Conservation (phyloP, 257 asterid species). For the Mitragyna speciosa region DNA sequence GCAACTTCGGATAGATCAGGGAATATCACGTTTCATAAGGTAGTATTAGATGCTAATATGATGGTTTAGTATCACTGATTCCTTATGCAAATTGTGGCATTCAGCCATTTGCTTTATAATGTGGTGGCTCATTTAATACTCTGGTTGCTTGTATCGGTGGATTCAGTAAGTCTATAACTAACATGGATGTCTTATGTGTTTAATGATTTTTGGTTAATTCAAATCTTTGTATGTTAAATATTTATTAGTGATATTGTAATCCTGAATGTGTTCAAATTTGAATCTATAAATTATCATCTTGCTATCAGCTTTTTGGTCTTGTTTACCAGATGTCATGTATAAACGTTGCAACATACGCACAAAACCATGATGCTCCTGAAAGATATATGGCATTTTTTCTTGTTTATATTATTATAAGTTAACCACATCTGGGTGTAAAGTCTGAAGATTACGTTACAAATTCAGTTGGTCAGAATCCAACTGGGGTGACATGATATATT, state of each 20-base stretch:
- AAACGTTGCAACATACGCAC: background rate
- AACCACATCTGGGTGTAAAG: background rate
- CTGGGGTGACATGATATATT: background rate
- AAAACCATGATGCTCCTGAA: background rate
- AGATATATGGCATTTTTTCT: background rate
- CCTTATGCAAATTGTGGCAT: background rate
- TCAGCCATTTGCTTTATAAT: background rate
- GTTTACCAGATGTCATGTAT: background rate
- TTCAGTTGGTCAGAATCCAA: background rate
- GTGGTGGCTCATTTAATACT: background rate
- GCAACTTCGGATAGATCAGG: constrained; percentile 78
- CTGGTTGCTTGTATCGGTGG: background rate
- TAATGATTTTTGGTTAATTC: background rate
- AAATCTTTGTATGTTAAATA: background rate
- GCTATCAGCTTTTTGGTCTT: background rate
- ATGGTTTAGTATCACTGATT: background rate
- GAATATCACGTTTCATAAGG: constrained; percentile 93
- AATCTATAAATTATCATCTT: background rate
- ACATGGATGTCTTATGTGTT: constrained; percentile 1
- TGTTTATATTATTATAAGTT: background rate
- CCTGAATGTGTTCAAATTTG: background rate
- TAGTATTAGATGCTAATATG: constrained; percentile 10
- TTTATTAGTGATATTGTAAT: background rate
- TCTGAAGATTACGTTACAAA: background rate
- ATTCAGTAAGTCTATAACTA: background rate